These are phyloP conservation scores for Malassezia japonica DNA, from an alignment of 1,284 basidiomycete genomes.

Conservation along the genomic window DNA sequence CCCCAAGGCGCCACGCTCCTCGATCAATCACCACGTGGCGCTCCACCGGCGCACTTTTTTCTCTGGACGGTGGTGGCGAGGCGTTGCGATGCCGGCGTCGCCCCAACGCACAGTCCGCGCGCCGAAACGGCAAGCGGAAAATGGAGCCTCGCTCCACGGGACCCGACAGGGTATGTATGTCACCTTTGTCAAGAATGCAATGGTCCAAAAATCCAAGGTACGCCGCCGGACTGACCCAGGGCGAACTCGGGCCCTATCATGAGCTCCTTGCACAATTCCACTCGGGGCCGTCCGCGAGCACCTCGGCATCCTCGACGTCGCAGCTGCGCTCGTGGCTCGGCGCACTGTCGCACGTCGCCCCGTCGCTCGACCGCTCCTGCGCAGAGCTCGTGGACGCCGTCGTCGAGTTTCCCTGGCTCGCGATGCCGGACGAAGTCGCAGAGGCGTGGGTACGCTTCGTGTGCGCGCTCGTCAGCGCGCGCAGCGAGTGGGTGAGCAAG, in stretches of 20 bases:
- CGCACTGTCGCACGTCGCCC: slow-evolving; percentile 53
- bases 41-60: slow-evolving; percentile 2
- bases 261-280: slow-evolving; percentile 54
- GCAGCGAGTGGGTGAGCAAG: slow-evolving; percentile 78
- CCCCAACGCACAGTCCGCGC: slow-evolving; percentile 1
- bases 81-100: slow-evolving; percentile 13
- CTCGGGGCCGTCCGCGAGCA: slow-evolving; percentile 12
- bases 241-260: slow-evolving; percentile 49
- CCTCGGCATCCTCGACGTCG: slow-evolving; percentile 18
- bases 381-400: slow-evolving; percentile 77
- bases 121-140: neutral
- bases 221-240: slow-evolving; percentile 29
- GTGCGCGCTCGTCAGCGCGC: slow-evolving; percentile 82
- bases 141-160: neutral
- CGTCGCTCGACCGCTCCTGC: slow-evolving; percentile 66
- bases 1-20: neutral
- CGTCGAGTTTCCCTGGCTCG: slow-evolving; percentile 80
- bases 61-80: neutral
- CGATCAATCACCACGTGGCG: slow-evolving; percentile 3
- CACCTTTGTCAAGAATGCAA: slow-evolving; percentile 69
- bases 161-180: slow-evolving; percentile 64
- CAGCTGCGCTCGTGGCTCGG: slow-evolving; percentile 50
- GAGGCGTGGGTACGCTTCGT: slow-evolving; percentile 59
- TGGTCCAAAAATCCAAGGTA: slow-evolving; percentile 64
- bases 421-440: slow-evolving; percentile 60